Evolutionary conservation across 1,284 basidiomycete species (phyloP), one percentile per base, ranked within the genome.

Genomic region (Agaricales sp.): DNA sequence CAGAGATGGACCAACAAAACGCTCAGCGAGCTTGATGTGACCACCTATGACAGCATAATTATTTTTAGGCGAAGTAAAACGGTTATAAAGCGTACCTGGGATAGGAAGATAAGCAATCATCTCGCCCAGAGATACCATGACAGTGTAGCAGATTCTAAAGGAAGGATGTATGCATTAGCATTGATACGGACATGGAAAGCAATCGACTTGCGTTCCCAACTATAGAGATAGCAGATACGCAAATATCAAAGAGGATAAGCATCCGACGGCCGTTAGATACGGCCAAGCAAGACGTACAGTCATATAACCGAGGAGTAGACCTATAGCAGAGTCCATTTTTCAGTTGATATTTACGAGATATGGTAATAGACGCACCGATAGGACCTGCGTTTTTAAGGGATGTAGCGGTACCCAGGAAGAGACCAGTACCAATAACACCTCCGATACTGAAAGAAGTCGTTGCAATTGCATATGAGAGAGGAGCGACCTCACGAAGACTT

Each of bases 1-100:
- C 52, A 92, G 73, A 2, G 88, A 83, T 3, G 83, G 81, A 59
- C 89, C 80, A 21, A 91, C 82, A 60, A 90, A 90, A 39, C 86
- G 81, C 54, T 79, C 79, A 2, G 89, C 85, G 37, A 92, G 70
- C 46, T 77, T 82, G 62, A 92, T 86, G 62, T 91, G 89, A 3
- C 89, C 79, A 52, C 79, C 78, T 13, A 80, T 72, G 51, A 82
- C 75, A 43, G n/a, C 6, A 14, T n/a, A n/a, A n/a, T n/a, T n/a
- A n/a, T n/a, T n/a, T n/a, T 30, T 30, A 30, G 26, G 6, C 26
- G 6, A 30, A 30, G 26, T 30, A 30, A 14, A 6, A 30, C 26
- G 14, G 26, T 30, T 14, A 6, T 6, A 30, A 30, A 30, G 14
- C 26, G 14, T 14, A 30, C 26, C 26, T 30, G 26, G 26, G 6